Percentiles rank a stretch among this genome's conserved stretches.
phyloP scores from a whole-genome alignment of 768 basidiomycete genomes.

The Lactarius hengduanensis region DNA sequence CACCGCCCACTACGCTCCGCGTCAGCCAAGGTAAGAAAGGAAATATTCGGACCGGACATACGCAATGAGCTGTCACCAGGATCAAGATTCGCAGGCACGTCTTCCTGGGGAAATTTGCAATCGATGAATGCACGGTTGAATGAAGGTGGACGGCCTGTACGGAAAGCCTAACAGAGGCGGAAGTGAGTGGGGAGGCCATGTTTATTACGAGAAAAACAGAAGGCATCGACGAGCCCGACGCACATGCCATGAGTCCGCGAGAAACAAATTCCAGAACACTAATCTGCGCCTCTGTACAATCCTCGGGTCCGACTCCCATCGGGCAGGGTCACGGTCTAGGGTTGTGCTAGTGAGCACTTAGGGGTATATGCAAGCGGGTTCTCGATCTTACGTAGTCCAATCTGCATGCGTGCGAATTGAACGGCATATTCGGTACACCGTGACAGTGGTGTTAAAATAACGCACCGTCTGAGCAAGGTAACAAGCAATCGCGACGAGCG shows the following conservation, averaged over 20 bases:
- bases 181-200: neutral
- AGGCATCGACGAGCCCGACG: slow-evolving; percentile 26
- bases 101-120: too few species aligned
- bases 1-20: too few species aligned
- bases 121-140: too few species aligned
- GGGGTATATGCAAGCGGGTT: neutral
- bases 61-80: too few species aligned
- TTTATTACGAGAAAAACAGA: neutral
- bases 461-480: slow-evolving; percentile 65
- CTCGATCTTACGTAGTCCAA: slow-evolving; percentile 62
- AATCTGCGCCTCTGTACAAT: slow-evolving; percentile 64
- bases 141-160: too few species aligned
- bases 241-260: slow-evolving; percentile 72
- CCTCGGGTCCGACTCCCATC: slow-evolving; percentile 48
- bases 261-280: slow-evolving; percentile 76
- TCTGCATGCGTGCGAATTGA: slow-evolving; percentile 37
- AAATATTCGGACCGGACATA: too few species aligned
- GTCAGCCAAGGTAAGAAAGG: too few species aligned
- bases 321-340: slow-evolving; percentile 61
- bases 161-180: too few species aligned
- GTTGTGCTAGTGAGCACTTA: slow-evolving; percentile 14
- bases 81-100: too few species aligned
- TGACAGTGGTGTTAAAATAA: slow-evolving; percentile 20
- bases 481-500: slow-evolving; percentile 58
- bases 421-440: neutral